These are phyloP conservation scores for Odonthalia washingtoniensis DNA, from an alignment of 31 red algal species.

Conservation along the genomic window DNA sequence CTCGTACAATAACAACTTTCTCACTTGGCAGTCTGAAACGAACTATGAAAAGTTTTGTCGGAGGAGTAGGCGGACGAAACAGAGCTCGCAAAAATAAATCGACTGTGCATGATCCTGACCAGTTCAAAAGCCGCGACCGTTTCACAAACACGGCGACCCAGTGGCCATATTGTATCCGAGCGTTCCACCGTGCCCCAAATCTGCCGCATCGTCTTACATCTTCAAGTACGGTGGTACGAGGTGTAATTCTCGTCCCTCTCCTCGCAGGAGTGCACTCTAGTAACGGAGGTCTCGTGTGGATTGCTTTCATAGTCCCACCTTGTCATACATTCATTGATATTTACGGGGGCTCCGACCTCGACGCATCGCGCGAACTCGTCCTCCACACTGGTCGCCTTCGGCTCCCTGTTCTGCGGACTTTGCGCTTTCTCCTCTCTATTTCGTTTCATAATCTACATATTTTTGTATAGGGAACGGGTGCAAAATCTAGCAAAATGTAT, in stretches of 20 bases:
- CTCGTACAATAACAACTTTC: too few species aligned
- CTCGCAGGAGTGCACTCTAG: background rate
- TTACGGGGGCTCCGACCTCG: background rate
- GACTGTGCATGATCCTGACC: background rate
- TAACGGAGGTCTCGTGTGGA: conserved; percentile 28
- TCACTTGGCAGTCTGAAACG: background rate
- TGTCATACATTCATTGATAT: background rate
- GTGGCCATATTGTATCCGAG: conserved; percentile 1
- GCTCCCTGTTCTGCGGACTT: background rate
- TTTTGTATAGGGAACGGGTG: conserved; percentile 6
- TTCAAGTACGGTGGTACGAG: conserved; percentile 2
- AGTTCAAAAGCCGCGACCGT: conserved; percentile 18
- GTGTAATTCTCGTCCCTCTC: conserved; percentile 17
- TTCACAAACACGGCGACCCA: conserved; percentile 36
- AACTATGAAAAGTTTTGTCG: background rate
- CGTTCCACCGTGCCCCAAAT: conserved; percentile 21
- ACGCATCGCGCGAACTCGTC: background rate
- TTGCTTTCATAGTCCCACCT: background rate
- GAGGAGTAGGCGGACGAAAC: conserved; percentile 21
- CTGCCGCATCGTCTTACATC: conserved; percentile 32
- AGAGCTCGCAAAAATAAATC: conserved; percentile 17
- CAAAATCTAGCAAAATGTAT: background rate
- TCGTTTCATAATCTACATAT: too few species aligned
- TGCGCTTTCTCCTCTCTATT: background rate
- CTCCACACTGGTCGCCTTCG: too few species aligned